Percentiles rank a stretch among this genome's conserved stretches.
Conservation (phyloP, 129 eudicot species). For the Saussurea involucrata region DNA sequence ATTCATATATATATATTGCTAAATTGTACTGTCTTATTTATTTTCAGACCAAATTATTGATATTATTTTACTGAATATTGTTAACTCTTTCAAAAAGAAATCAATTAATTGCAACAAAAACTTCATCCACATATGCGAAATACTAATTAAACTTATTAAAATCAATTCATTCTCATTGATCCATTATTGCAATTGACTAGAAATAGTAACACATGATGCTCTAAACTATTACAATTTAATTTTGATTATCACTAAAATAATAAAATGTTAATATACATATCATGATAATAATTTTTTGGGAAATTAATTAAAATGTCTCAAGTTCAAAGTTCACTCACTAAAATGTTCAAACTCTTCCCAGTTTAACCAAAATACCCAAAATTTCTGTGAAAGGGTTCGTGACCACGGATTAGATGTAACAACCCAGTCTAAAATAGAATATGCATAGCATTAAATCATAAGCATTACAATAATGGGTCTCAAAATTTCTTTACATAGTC, state of each 20-base stretch:
- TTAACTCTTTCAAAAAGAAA: neutral
- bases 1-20: no score
- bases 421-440: no score
- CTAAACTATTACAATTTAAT: neutral
- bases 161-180: neutral
- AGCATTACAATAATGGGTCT: no score
- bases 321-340: no score
- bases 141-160: neutral
- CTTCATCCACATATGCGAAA: neutral
- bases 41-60: neutral
- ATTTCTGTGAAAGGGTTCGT: no score
- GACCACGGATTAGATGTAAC: no score
- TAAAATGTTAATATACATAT: neutral
- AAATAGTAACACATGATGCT: neutral
- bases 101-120: neutral
- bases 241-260: neutral
- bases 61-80: neutral
- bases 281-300: neutral
- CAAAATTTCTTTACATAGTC: no score
- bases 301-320: no score
- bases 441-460: no score
- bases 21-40: neutral
- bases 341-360: no score
- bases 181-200: neutral
- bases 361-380: no score